A percentile compares a stretch with the other conserved stretches of the same genome.
phyloP scores from a whole-genome alignment of 176 grass and related monocot species.

The Phoenix dactylifera region DNA sequence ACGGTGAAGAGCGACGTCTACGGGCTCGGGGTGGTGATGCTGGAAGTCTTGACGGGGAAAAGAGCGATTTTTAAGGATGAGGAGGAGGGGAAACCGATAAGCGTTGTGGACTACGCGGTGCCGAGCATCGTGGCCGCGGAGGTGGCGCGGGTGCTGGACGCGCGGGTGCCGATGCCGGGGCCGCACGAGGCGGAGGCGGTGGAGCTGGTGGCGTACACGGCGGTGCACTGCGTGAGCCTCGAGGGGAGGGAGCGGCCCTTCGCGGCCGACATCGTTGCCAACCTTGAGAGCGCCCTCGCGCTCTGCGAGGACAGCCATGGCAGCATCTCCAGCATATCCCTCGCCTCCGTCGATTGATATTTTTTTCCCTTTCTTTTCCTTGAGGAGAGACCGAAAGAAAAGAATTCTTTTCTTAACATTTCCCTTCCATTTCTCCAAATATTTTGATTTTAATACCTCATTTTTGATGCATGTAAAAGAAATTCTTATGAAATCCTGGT shows the following conservation, averaged over 20 bases:
- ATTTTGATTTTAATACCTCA: too few relatives aligned
- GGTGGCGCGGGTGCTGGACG: conserved; percentile 49
- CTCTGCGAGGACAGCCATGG: conserved; percentile 46
- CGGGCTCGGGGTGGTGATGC: conserved; percentile 83
- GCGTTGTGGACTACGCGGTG: conserved; percentile 64
- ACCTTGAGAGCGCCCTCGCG: conserved; percentile 67
- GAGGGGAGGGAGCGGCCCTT: conserved; percentile 65
- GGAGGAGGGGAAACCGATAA: conserved; percentile 35
- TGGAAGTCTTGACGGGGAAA: conserved; percentile 70
- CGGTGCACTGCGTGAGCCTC: conserved; percentile 54
- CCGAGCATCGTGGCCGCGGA: conserved; percentile 45
- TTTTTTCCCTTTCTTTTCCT: too few relatives aligned
- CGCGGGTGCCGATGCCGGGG: conserved; percentile 14
- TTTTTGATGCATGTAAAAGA: too few relatives aligned
- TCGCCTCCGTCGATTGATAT: conserved; percentile 44
- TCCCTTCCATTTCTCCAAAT: too few relatives aligned
- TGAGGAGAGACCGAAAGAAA: too few relatives aligned
- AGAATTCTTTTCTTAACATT: too few relatives aligned
- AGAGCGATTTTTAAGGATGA: conserved; percentile 65
- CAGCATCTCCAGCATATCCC: conserved; percentile 50
- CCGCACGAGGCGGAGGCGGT: conserved; percentile 66
- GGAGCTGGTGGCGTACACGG: conserved; percentile 69
- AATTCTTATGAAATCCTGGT: too few relatives aligned
- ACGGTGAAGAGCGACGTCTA: conserved; percentile 97
- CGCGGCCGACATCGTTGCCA: conserved; percentile 62